Evolutionary conservation across 2,329 filamentous ascomycete genomes (phyloP), one percentile per base, ranked within the genome.

Genomic region (Colletotrichum sp.): DNA sequence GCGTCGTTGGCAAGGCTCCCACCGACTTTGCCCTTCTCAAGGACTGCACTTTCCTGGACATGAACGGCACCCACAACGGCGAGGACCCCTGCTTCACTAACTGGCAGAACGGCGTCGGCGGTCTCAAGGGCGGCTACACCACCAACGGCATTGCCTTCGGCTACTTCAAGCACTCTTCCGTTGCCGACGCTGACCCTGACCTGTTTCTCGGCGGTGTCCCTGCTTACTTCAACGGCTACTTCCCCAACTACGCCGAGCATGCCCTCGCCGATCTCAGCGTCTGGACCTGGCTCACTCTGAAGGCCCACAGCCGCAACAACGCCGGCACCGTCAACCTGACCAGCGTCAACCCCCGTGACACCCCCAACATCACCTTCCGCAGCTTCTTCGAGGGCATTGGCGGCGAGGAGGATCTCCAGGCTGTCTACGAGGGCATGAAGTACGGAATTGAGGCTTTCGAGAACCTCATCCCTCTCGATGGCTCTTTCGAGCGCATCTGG

Each of bases 261-360:
- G 83, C 85, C 3, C 82, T 86, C 5, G 79, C 81, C 3, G 85
- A 83, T 64, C 82, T 82, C 3, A 84, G 84, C 43, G 83, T 86
- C 76, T 84, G 82, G 81, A 81, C 81, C 3, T 84, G 81, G 80
- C 79, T 82, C 11, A 85, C 86, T 4, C 84, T 92, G 61, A 92
- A 92, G 80, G 86, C 87, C 0, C 86, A 86, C 70, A 83, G 82
- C 33, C 82, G 84, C 11, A 94, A 93, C 55, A 86, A 87, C 64
- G 86, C 87, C 6, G 92, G 93, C 18, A 90, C 86, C 1, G 91
- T 94, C n/a, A 88, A 84, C 5, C 86, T 94, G 5, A 85, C 84
- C 24, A 92, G 90, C 0, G 83, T 87, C 0, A 87, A 93, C 78
- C 91, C 92, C 0, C 87, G 87, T 3, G 92, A 93, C 69, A 87